Conservation (phyloP, 2,329 filamentous ascomycete species). For the Pyrenophora seminiperda region DNA sequence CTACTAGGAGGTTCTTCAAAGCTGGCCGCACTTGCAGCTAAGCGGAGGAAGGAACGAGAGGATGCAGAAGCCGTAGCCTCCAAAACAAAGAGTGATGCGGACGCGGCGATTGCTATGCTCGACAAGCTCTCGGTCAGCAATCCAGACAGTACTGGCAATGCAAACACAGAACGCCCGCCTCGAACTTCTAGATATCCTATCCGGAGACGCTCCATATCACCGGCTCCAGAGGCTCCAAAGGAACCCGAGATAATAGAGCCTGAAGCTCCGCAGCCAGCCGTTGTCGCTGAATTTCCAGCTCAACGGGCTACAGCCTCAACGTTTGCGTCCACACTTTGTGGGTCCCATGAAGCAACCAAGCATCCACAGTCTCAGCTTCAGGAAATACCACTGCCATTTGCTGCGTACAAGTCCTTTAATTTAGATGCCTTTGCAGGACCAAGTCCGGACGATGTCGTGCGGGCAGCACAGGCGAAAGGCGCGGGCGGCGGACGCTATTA, state of each 20-base stretch:
- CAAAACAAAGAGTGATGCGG: constrained; percentile 26
- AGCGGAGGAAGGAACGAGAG: constrained; percentile 80
- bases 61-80: constrained; percentile 55
- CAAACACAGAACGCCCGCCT: constrained; percentile 13
- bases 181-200: constrained; percentile 29
- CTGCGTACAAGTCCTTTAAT: constrained; percentile 44
- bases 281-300: constrained; percentile 37
- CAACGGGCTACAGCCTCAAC: constrained; percentile 56
- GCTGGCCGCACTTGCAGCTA: constrained; percentile 84
- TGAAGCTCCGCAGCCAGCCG: constrained; percentile 23
- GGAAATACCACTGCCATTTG: constrained; percentile 50
- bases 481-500: constrained; percentile 46
- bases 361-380: constrained; percentile 1
- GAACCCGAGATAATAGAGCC: constrained; percentile 18
- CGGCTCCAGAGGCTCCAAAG: constrained; percentile 22
- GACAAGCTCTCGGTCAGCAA: constrained; percentile 50
- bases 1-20: constrained; percentile 86
- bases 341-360: constrained; percentile 20
- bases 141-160: constrained; percentile 12
- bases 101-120: constrained; percentile 50
- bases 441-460: constrained; percentile 88
- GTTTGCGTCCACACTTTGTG: constrained; percentile 59
- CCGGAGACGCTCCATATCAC: constrained; percentile 40
- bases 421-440: constrained; percentile 76
- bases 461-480: constrained; percentile 71